Conservation (phyloP, 192 early-diverging fungal genomes). For the Cladochytrium replicatum region DNA sequence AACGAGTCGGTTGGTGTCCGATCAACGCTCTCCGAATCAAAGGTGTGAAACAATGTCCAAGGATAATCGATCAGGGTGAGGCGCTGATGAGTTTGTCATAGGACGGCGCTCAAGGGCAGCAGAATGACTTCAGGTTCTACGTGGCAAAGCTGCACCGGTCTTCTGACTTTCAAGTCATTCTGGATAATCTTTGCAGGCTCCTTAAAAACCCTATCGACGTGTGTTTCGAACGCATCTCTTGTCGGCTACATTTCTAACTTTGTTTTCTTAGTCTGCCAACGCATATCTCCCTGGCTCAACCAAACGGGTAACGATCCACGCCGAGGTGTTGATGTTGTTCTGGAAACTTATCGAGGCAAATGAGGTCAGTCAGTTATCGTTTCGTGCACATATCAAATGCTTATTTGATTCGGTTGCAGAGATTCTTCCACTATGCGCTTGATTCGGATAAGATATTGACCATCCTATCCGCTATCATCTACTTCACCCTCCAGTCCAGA, state of each 20-base stretch:
- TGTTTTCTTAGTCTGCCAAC: conserved; percentile 60
- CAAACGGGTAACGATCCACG: conserved; percentile 50
- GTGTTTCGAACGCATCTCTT: neutral
- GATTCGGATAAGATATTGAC: conserved; percentile 55
- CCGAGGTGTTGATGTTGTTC: conserved; percentile 70
- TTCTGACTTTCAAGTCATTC: conserved; percentile 75
- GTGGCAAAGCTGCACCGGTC: conserved; percentile 68
- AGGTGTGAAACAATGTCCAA: no score
- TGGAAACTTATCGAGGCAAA: conserved; percentile 81
- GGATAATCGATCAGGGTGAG: no score
- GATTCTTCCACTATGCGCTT: conserved; percentile 48
- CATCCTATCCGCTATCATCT: conserved; percentile 50
- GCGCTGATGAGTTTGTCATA: no score
- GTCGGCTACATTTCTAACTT: no score
- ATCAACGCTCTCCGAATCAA: no score
- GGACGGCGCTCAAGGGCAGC: no score
- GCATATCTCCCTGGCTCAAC: conserved; percentile 68
- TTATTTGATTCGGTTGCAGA: conserved; percentile 22
- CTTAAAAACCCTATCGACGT: conserved; percentile 67
- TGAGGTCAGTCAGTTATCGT: conserved; percentile 38
- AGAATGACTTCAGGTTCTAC: conserved; percentile 72
- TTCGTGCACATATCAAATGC: neutral
- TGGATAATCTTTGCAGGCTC: conserved; percentile 68
- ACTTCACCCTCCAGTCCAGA: conserved; percentile 51
- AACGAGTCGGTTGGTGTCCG: no score